Evolutionary conservation across 2,329 filamentous ascomycete species (phyloP), one percentile per base, ranked within the genome.

Genomic region (Ascocoryne sarcoides): DNA sequence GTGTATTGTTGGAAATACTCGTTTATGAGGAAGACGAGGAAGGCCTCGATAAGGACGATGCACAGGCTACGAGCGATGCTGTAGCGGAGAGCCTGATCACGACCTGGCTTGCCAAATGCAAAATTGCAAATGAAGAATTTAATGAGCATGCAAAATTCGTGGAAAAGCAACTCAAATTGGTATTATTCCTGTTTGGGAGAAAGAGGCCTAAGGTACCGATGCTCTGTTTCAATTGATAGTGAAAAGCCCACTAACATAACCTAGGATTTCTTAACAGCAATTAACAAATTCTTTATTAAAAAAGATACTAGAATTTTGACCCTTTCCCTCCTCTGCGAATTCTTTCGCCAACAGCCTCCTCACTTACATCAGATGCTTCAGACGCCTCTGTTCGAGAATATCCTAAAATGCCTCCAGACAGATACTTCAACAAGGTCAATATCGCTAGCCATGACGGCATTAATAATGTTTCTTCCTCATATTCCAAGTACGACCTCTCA

Each of bases 391-490:
- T 81, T 92, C 49, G 71, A 74, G 43, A 77, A 82, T 56, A 65
- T 92, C 15, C 65, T 90, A 38, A 77, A 75, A 54, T 89, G 83
- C 47, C 68, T 92, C 2, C 82, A 87, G 60, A 75, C 75, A 40
- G 85, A 92, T 59, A 84, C 82, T 1, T 89, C 84, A 0, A 85
- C 83, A 0, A 80, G 81, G 1, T 76, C 83, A 3, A 71, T 90
- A n/a, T 84, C 84, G 1, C 66, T 87, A 32, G 82, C 84, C 1
- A 65, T 92, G 38, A 84, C 82, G 4, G 75, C 78, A 5, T 62
- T 92, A 43, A 81, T 85, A 49, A 92, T 92, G 85, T 76, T 90
- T 19, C 61, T 92, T 36, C 85, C 85, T 2, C 84, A 89, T 56
- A 84, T 90, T 60, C 84, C 84, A 1, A 80, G 75, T 50, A 80